Conservation (phyloP, 768 basidiomycete species). For the Russula sp. region DNA sequence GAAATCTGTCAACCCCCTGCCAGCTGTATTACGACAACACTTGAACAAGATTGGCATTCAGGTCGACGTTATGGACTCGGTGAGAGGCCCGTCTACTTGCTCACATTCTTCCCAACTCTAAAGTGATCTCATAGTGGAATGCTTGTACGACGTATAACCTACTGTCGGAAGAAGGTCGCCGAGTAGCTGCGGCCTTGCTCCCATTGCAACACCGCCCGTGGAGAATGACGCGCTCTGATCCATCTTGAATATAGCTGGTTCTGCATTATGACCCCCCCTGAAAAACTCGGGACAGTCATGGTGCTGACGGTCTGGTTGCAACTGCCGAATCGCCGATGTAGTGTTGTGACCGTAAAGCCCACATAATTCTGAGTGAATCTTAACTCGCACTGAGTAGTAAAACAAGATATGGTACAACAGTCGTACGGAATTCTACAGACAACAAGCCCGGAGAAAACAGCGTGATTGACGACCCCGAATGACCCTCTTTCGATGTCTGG, state of each 20-base stretch:
- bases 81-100: slow-evolving; percentile 32
- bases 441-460: background rate
- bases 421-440: slow-evolving; percentile 1
- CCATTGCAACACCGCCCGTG: slow-evolving; percentile 58
- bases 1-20: slow-evolving; percentile 62
- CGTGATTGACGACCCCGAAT: background rate
- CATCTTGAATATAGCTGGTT: background rate
- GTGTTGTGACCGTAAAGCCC: background rate
- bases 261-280: background rate
- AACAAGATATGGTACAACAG: background rate
- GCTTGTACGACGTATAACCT: slow-evolving; percentile 96
- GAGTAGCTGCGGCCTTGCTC: slow-evolving; percentile 87
- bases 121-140: slow-evolving; percentile 55
- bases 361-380: background rate
- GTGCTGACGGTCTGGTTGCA: background rate
- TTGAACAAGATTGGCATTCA: slow-evolving; percentile 78
- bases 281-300: background rate
- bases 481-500: background rate
- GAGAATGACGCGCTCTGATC: slow-evolving; percentile 36
- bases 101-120: background rate
- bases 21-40: slow-evolving; percentile 61
- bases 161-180: slow-evolving; percentile 87
- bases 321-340: background rate
- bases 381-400: background rate
- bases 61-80: slow-evolving; percentile 86